Conservation (phyloP, 2,329 filamentous ascomycete genomes). For the Penicillium sp. region DNA sequence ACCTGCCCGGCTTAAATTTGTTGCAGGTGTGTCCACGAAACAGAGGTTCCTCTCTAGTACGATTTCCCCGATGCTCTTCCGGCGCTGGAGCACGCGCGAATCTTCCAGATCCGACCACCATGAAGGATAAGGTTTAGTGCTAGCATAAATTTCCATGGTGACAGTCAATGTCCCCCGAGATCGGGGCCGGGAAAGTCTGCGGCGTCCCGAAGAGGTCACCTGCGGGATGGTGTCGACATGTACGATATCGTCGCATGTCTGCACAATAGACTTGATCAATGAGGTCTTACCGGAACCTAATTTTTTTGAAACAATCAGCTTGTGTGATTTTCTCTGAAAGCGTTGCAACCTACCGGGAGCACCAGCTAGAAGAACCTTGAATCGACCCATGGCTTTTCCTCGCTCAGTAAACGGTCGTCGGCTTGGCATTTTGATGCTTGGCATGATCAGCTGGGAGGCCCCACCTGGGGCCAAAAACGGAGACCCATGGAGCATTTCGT, state of each 20-base stretch:
- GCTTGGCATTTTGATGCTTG: slow-evolving; percentile 86
- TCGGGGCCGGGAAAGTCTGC: slow-evolving; percentile 24
- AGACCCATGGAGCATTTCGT: slow-evolving; percentile 40
- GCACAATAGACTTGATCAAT: slow-evolving; percentile 82
- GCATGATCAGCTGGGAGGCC: slow-evolving; percentile 88
- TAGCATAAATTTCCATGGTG: slow-evolving; percentile 71
- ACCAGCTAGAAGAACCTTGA: slow-evolving; percentile 87
- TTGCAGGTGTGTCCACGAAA: slow-evolving; percentile 79
- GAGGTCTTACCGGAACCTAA: slow-evolving; percentile 84
- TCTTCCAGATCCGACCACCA: slow-evolving; percentile 86
- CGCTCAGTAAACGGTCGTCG: slow-evolving; percentile 85
- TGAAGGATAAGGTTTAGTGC: slow-evolving; percentile 77
- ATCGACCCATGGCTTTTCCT: slow-evolving; percentile 77
- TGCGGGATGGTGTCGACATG: slow-evolving; percentile 70
- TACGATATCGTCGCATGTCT: slow-evolving; percentile 86
- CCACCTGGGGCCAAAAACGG: slow-evolving; percentile 37
- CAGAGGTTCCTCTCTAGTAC: slow-evolving; percentile 89
- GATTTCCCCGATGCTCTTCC: slow-evolving; percentile 71
- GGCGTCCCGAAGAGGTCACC: slow-evolving; percentile 17
- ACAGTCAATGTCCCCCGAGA: slow-evolving; percentile 23
- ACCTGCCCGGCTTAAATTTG: slow-evolving; percentile 54
- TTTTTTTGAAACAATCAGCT: slow-evolving; percentile 1
- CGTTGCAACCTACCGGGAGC: slow-evolving; percentile 60
- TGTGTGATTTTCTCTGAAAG: neutral
- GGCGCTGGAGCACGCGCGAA: slow-evolving; percentile 57